phyloP scores from a whole-genome alignment of 2,329 filamentous ascomycete species.

The Fusarium clavum region DNA sequence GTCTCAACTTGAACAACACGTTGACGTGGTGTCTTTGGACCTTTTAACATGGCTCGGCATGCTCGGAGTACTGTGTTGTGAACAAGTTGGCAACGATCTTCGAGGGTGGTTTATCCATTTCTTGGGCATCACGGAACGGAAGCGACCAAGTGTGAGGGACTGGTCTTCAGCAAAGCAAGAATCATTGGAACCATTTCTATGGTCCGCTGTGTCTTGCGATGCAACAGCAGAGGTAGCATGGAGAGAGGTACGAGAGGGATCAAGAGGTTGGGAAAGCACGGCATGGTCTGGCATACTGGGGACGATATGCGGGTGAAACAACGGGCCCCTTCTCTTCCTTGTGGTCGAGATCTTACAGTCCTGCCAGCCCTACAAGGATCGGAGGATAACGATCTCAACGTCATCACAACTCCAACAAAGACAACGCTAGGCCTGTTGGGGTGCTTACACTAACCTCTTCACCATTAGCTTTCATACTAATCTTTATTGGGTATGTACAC shows the following conservation, averaged over 20 bases:
- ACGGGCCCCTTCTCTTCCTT: no score
- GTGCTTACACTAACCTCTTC: neutral
- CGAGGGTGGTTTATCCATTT: neutral
- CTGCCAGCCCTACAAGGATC: neutral
- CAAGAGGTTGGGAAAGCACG: neutral
- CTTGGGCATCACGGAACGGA: neutral
- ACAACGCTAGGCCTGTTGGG: neutral
- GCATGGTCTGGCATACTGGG: constrained; percentile 6
- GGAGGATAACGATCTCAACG: neutral
- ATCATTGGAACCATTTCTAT: neutral
- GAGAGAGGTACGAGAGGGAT: neutral
- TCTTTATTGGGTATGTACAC: neutral
- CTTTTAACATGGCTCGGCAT: constrained; percentile 3
- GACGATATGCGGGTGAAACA: constrained; percentile 2
- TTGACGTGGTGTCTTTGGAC: rapidly evolving
- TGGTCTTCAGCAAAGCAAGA: neutral
- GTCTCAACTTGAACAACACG: neutral
- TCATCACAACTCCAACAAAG: neutral
- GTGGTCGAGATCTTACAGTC: neutral
- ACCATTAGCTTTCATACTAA: neutral
- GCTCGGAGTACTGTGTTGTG: neutral
- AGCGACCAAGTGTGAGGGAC: rapidly evolving
- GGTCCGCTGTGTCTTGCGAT: neutral
- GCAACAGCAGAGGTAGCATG: neutral
- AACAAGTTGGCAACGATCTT: neutral